Conservation (phyloP, 768 basidiomycete species). For the Lentinula edodes region DNA sequence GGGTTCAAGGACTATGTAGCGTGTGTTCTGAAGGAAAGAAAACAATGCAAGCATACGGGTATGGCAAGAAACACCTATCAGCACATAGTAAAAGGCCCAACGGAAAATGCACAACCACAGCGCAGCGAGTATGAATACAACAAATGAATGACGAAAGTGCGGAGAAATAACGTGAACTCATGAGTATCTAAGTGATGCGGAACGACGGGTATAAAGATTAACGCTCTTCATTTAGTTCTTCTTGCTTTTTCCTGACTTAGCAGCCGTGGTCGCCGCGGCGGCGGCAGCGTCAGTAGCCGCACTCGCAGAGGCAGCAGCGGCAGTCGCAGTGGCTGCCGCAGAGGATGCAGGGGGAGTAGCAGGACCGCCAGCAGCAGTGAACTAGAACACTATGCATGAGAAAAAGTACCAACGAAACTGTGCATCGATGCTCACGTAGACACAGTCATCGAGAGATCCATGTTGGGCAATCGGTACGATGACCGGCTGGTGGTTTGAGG, state of each 20-base stretch:
- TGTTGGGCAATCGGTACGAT: constrained; percentile 33
- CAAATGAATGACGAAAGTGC: background rate
- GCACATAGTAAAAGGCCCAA: background rate
- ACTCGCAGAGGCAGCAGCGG: background rate
- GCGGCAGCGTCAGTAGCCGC: background rate
- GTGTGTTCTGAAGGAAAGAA: background rate
- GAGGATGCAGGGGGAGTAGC: background rate
- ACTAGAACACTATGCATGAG: background rate
- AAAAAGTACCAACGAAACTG: background rate
- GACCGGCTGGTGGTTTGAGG: constrained; percentile 33
- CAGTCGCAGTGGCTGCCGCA: background rate
- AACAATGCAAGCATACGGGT: background rate
- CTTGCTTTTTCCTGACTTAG: background rate
- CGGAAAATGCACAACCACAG: background rate
- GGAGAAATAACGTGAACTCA: background rate
- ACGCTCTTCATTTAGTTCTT: background rate
- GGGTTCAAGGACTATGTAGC: background rate
- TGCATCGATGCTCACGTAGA: constrained; percentile 18
- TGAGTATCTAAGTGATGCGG: background rate
- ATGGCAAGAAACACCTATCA: background rate
- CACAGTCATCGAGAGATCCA: constrained; percentile 33
- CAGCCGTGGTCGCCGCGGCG: background rate
- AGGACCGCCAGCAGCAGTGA: constrained; percentile 4
- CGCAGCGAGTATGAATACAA: background rate
- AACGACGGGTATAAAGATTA: background rate